Evolutionary conservation across 225 moss, liverwort and hornwort genomes (phyloP).

Genomic region (Antitrichia curtipendula): DNA sequence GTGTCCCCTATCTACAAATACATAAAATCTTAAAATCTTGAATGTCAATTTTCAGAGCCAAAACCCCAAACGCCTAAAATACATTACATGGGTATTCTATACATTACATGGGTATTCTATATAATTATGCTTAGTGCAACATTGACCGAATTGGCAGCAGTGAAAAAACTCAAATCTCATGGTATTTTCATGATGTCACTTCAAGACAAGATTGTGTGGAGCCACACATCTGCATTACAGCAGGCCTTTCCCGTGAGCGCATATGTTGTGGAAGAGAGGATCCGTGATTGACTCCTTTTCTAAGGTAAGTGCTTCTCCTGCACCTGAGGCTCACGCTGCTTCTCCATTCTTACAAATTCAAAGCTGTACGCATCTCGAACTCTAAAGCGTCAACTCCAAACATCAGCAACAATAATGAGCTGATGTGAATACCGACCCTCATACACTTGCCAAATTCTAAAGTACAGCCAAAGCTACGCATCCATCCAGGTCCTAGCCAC

Average conservation of each 20-base stretch:
- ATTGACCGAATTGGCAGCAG: not conserved
- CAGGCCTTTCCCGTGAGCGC: not conserved
- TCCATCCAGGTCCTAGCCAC: not conserved
- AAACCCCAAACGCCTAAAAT: not conserved
- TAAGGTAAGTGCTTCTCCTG: constrained; percentile 21
- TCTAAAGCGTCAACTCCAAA: not conserved
- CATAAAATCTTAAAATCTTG: not conserved
- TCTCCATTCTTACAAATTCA: not conserved
- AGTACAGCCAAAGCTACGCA: not conserved
- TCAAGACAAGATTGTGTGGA: not conserved
- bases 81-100: no score
- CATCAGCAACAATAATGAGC: not conserved
- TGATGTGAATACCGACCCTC: not conserved
- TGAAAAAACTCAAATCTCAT: not conserved
- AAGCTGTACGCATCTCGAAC: not conserved
- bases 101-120: not conserved
- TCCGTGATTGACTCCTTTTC: constrained; percentile 23
- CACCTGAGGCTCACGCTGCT: not conserved
- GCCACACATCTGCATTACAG: not conserved
- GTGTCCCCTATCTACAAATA: not conserved
- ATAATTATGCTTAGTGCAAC: not conserved
- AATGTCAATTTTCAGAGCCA: not conserved
- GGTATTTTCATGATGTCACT: not conserved
- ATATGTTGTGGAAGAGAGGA: constrained; percentile 3
- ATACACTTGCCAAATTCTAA: not conserved